These are phyloP conservation scores for Cylindrodendrum hubeiense DNA, from an alignment of 2,329 filamentous ascomycete genomes.

Conservation along the genomic window DNA sequence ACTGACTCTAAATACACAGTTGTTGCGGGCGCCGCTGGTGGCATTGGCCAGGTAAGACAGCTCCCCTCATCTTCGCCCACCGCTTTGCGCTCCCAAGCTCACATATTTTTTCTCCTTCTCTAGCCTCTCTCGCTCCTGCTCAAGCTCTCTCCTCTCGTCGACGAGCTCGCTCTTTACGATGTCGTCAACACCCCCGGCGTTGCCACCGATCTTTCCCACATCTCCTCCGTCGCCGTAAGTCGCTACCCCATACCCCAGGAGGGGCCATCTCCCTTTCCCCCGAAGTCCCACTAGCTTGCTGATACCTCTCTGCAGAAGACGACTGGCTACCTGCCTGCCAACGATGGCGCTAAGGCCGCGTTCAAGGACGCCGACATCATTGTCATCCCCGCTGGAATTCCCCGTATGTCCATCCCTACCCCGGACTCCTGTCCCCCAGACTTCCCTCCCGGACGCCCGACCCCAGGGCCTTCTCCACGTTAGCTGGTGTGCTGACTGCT, in stretches of 20 bases:
- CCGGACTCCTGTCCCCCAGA: conserved; percentile 33
- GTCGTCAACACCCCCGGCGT: conserved; percentile 99
- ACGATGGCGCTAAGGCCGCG: conserved; percentile 87
- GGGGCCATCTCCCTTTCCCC: conserved; percentile 35
- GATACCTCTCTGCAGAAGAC: conserved; percentile 73
- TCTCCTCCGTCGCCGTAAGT: conserved; percentile 85
- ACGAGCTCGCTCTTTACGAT: conserved; percentile 98
- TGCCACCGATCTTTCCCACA: conserved; percentile 95
- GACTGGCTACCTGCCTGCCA: conserved; percentile 87
- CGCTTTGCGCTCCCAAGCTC: conserved; percentile 26
- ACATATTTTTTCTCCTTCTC: conserved; percentile 34
- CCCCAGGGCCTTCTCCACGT: conserved; percentile 32
- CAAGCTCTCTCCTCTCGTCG: conserved; percentile 88
- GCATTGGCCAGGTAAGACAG: conserved; percentile 90
- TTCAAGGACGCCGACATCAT: conserved; percentile 96
- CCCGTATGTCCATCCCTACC: conserved; percentile 73
- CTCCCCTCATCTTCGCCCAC: conserved; percentile 13
- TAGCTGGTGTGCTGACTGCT: conserved; percentile 34
- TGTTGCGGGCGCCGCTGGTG: conserved; percentile 96
- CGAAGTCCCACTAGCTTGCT: conserved; percentile 41
- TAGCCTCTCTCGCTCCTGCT: conserved; percentile 96
- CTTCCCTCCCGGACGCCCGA: conserved; percentile 34
- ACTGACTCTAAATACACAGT: conserved; percentile 54
- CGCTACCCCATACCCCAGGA: conserved; percentile 29
- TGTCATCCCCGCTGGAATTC: conserved; percentile 97